Percentiles rank a stretch among this genome's conserved stretches.
Evolutionary conservation across 164 flowering plant genomes (phyloP).

Genomic region (Umbilicus rupestris): DNA sequence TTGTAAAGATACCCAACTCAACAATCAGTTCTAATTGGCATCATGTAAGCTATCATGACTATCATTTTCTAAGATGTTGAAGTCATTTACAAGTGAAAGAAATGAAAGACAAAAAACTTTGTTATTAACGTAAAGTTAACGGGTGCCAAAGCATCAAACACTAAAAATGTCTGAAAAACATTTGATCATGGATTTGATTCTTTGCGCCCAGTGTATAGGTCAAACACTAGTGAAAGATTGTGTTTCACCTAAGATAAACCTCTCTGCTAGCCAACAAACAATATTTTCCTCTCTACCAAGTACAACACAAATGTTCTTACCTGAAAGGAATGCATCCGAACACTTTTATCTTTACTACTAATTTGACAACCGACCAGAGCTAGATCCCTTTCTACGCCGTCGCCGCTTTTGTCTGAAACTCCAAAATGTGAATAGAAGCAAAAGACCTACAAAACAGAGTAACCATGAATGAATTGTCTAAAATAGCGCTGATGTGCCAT

Average conservation of each 20-base stretch:
- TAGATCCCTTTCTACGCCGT: conserved; percentile 61
- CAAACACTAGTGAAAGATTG: neutral
- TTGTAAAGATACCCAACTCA: too few relatives aligned
- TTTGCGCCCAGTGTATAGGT: neutral
- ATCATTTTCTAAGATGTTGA: too few relatives aligned
- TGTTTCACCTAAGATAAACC: neutral
- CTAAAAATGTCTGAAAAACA: neutral
- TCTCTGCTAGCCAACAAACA: neutral
- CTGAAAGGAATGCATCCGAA: neutral
- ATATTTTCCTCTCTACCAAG: neutral
- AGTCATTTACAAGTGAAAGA: too few relatives aligned
- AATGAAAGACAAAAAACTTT: neutral
- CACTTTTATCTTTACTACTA: conserved; percentile 17
- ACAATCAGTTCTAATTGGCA: too few relatives aligned
- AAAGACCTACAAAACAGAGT: conserved; percentile 40
- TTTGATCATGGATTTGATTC: neutral
- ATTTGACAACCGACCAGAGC: conserved; percentile 40
- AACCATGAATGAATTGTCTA: neutral
- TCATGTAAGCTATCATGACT: too few relatives aligned
- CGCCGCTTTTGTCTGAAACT: conserved; percentile 69
- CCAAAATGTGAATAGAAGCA: conserved; percentile 66
- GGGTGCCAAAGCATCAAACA: neutral
- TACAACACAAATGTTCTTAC: neutral
- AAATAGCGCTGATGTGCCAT: neutral
- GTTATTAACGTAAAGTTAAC: neutral